A percentile compares a stretch with the other conserved stretches of the same genome.
Conservation (phyloP, 2,329 filamentous ascomycete species). For the Leptographium galeiforme region DNA sequence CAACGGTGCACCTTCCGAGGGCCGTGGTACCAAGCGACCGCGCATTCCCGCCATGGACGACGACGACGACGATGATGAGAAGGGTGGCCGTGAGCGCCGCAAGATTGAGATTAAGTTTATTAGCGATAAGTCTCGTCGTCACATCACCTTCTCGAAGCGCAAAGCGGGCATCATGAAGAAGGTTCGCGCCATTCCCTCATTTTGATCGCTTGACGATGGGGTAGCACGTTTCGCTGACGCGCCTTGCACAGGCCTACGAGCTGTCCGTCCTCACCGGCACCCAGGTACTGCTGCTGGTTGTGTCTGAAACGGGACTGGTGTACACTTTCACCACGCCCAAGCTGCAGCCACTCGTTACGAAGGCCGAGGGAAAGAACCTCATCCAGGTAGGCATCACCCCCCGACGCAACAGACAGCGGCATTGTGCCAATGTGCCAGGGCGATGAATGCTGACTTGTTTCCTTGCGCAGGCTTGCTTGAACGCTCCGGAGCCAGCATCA, state of each 20-base stretch:
- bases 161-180: conserved; percentile 99
- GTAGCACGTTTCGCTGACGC: background rate
- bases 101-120: conserved; percentile 99
- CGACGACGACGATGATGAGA: conserved; percentile 95
- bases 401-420: background rate
- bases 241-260: conserved; percentile 60
- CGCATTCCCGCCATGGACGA: conserved; percentile 77
- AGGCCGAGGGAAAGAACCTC: conserved; percentile 96
- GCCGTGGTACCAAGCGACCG: conserved; percentile 78
- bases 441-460: conserved; percentile 18
- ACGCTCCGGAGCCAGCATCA: conserved; percentile 78
- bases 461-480: conserved; percentile 66
- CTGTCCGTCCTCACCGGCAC: conserved; percentile 94
- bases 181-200: conserved; percentile 41
- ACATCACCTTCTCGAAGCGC: conserved; percentile 99
- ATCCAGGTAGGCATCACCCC: conserved; percentile 64
- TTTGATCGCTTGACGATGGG: background rate
- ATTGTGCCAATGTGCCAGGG: too few species aligned
- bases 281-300: conserved; percentile 89
- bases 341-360: conserved; percentile 93
- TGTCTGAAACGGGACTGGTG: conserved; percentile 92
- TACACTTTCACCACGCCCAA: conserved; percentile 99
- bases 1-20: conserved; percentile 57
- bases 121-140: conserved; percentile 96
- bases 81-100: conserved; percentile 90